phyloP scores from a whole-genome alignment of 1,284 basidiomycete species.

The Heterobasidion irregulare region DNA sequence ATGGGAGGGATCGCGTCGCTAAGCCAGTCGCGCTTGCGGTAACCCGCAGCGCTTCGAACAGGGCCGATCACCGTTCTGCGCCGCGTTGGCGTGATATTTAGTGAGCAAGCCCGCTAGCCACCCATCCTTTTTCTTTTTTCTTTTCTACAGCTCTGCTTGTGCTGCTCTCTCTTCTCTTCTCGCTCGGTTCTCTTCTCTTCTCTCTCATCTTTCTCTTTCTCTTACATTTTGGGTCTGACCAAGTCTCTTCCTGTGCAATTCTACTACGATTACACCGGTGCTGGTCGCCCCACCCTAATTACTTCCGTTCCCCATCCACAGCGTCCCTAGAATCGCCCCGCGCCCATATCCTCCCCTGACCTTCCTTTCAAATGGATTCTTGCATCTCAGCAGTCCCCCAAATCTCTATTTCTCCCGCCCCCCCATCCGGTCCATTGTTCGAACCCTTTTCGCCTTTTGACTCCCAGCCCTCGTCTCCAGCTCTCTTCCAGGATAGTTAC shows the following conservation, averaged over 20 bases:
- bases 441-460: conserved; percentile 59
- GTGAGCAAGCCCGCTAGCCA: conserved; percentile 4
- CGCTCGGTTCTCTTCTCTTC: conserved; percentile 5
- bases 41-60: not conserved
- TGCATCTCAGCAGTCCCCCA: conserved; percentile 42
- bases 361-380: conserved; percentile 31
- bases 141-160: conserved; percentile 8
- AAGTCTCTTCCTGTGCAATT: conserved; percentile 9
- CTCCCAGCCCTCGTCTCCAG: conserved; percentile 14
- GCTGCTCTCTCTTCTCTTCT: not conserved
- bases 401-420: conserved; percentile 61
- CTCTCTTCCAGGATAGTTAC: conserved; percentile 33
- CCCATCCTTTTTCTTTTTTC: conserved; percentile 16
- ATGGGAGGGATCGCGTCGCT: not conserved
- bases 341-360: conserved; percentile 6
- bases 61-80: not conserved
- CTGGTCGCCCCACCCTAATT: conserved; percentile 30
- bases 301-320: conserved; percentile 9
- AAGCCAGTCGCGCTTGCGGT: not conserved
- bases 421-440: conserved; percentile 34
- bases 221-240: conserved; percentile 13
- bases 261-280: conserved; percentile 24
- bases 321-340: conserved; percentile 6
- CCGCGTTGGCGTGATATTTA: conserved; percentile 13
- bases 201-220: conserved; percentile 9